These are phyloP conservation scores for Erythrophleum fordii DNA, from an alignment of 306 rosid genomes.

Conservation along the genomic window DNA sequence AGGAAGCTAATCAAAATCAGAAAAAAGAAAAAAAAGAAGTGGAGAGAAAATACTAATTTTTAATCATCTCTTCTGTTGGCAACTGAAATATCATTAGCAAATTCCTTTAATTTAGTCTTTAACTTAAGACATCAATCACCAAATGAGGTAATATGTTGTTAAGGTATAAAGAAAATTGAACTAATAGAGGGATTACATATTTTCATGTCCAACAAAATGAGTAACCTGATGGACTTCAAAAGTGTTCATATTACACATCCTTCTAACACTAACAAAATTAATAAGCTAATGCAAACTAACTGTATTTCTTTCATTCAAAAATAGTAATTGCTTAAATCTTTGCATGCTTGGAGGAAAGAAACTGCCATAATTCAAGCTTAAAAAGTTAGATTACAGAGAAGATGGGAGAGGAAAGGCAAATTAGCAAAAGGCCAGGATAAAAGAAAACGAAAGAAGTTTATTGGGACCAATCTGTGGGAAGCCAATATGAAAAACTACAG, in stretches of 20 bases:
- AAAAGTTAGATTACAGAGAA: neutral
- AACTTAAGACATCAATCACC: neutral
- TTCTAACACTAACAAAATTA: neutral
- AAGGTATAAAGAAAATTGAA: neutral
- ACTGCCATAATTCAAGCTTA: neutral
- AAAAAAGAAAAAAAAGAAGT: neutral
- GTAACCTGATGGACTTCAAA: neutral
- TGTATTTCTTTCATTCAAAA: neutral
- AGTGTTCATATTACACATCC: neutral
- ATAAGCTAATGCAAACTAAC: constrained; percentile 13
- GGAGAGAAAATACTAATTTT: neutral
- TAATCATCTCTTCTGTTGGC: neutral
- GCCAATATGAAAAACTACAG: neutral
- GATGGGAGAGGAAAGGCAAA: neutral
- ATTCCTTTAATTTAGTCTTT: constrained; percentile 1
- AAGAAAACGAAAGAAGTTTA: neutral
- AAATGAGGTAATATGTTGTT: neutral
- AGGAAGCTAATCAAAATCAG: constrained; percentile 25
- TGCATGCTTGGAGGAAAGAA: neutral
- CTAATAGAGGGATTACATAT: neutral
- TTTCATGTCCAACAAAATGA: neutral
- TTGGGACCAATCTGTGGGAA: neutral
- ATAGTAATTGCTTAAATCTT: neutral
- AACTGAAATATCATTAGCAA: neutral
- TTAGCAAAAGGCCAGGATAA: neutral